Percentiles rank a stretch among this genome's conserved stretches.
These are phyloP conservation scores for Primulina huaijiensis DNA, from an alignment of 257 asterid species.

Conservation along the genomic window DNA sequence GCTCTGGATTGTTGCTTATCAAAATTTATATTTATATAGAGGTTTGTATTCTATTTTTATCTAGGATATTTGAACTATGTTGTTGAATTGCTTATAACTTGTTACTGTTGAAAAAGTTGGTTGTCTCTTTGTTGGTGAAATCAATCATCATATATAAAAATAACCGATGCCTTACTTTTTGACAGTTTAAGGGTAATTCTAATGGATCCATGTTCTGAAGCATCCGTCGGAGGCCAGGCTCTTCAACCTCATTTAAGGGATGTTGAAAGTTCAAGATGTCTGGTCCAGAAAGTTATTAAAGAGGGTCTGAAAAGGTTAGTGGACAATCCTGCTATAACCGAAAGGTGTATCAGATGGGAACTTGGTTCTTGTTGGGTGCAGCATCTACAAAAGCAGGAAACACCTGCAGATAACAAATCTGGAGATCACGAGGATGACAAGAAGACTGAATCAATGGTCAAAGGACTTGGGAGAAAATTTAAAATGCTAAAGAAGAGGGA, in stretches of 20 bases:
- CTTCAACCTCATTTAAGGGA: slow-evolving; percentile 40
- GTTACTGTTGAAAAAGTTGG: no score
- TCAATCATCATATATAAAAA: neutral
- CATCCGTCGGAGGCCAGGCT: slow-evolving; percentile 44
- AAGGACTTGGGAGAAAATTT: slow-evolving; percentile 95
- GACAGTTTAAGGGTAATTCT: slow-evolving; percentile 81
- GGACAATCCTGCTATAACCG: slow-evolving; percentile 35
- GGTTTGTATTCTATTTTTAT: no score
- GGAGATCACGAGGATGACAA: slow-evolving; percentile 46
- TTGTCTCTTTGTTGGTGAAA: neutral
- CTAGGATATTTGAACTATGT: no score
- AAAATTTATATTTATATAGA: no score
- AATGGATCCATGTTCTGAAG: slow-evolving; percentile 46
- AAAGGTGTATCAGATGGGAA: slow-evolving; percentile 87
- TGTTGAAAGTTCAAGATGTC: slow-evolving; percentile 44
- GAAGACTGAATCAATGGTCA: slow-evolving; percentile 37
- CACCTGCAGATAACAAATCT: slow-evolving; percentile 44
- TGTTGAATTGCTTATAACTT: no score
- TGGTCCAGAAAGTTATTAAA: slow-evolving; percentile 57
- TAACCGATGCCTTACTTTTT: neutral
- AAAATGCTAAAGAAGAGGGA: slow-evolving; percentile 86
- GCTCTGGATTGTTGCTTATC: no score
- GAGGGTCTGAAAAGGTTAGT: slow-evolving; percentile 58
- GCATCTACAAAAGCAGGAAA: slow-evolving; percentile 92
- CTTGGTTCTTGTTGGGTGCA: slow-evolving; percentile 99